Conservation (phyloP, 768 basidiomycete species). For the Hysterangium stoloniferum region DNA sequence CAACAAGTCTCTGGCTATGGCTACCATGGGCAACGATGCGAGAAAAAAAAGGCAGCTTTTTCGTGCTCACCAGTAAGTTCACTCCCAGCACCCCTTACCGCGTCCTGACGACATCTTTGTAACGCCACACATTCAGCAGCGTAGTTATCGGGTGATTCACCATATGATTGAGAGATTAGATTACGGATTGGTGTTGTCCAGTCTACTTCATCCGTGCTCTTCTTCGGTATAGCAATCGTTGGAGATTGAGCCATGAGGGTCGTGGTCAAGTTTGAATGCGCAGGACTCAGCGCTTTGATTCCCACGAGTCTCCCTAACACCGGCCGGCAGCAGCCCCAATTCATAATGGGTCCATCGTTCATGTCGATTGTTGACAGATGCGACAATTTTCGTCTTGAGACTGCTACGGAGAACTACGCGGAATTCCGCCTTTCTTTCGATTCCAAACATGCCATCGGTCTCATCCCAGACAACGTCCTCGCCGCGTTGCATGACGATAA, state of each 20-base stretch:
- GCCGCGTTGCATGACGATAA: conserved; percentile 22
- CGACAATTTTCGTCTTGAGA: conserved; percentile 55
- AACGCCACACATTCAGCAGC: conserved; percentile 74
- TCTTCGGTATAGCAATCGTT: conserved; percentile 87
- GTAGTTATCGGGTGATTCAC: conserved; percentile 88
- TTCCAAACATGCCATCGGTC: conserved; percentile 42
- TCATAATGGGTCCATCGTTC: conserved; percentile 29
- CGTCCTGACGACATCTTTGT: conserved; percentile 91
- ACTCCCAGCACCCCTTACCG: conserved; percentile 92
- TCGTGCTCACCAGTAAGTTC: conserved; percentile 73
- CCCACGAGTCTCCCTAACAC: background rate
- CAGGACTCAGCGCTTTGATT: background rate
- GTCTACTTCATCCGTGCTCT: conserved; percentile 94
- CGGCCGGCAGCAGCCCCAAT: background rate
- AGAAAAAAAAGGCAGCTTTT: background rate
- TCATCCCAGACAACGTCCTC: conserved; percentile 27
- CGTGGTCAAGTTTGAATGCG: background rate
- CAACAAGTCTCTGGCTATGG: conserved; percentile 76
- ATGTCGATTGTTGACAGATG: conserved; percentile 60
- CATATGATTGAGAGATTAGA: conserved; percentile 86
- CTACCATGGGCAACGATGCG: conserved; percentile 6
- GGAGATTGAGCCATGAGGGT: conserved; percentile 66
- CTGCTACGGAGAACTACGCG: conserved; percentile 38
- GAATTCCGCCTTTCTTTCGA: conserved; percentile 48
- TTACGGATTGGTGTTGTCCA: conserved; percentile 85